A percentile compares a stretch with the other conserved stretches of the same genome.
These are phyloP conservation scores for Cutaneotrichosporon daszewskae DNA, from an alignment of 1,284 basidiomycete genomes.

Conservation along the genomic window DNA sequence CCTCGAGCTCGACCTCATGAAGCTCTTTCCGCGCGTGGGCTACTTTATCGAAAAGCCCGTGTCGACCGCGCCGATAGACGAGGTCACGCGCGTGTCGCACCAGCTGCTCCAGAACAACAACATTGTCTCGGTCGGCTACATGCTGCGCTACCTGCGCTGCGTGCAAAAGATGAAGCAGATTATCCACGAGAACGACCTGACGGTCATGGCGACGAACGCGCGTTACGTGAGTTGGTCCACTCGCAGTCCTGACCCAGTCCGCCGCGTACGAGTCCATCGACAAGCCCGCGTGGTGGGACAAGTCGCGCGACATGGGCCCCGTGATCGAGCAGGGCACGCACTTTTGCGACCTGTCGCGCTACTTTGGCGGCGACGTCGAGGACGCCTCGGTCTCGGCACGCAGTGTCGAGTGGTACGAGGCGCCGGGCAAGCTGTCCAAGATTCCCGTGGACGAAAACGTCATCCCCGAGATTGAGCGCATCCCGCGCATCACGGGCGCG, in stretches of 20 bases:
- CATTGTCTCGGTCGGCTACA: constrained; percentile 84
- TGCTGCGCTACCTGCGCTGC: constrained; percentile 88
- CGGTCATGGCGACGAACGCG: constrained; percentile 95
- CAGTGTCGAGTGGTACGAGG: constrained; percentile 85
- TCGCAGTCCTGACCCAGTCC: constrained; percentile 38
- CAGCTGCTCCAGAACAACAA: constrained; percentile 63
- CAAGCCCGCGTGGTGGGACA: constrained; percentile 98
- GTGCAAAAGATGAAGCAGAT: constrained; percentile 98
- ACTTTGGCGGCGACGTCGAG: constrained; percentile 97
- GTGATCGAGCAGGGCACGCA: constrained; percentile 95
- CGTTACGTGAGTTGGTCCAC: constrained; percentile 71
- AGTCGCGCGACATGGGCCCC: constrained; percentile 71
- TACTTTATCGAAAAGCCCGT: constrained; percentile 95
- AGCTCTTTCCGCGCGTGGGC: constrained; percentile 82
- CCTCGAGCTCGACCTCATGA: constrained; percentile 83
- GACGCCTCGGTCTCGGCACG: constrained; percentile 61
- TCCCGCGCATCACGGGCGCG: constrained; percentile 47
- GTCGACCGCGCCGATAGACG: constrained; percentile 66
- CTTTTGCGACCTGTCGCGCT: constrained; percentile 66
- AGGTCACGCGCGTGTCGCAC: constrained; percentile 60
- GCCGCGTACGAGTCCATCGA: constrained; percentile 85
- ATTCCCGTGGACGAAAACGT: constrained; percentile 53
- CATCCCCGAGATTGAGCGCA: constrained; percentile 46
- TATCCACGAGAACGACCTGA: constrained; percentile 87
- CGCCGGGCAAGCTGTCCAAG: constrained; percentile 77